Evolutionary conservation across 805 yeast genomes (phyloP).

Genomic region (Saccharomycopsis oosterbeekiorum): DNA sequence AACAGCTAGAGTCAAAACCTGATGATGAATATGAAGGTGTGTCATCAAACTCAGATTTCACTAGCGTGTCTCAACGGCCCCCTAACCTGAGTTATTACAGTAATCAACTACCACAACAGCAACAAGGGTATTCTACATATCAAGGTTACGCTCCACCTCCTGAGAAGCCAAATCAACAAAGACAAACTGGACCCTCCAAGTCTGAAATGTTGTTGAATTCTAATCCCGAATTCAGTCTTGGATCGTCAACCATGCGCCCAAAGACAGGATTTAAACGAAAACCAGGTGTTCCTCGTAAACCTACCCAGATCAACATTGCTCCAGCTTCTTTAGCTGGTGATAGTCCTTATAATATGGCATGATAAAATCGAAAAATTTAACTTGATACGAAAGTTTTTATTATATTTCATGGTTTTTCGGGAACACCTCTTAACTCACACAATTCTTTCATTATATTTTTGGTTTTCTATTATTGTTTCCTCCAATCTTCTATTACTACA

Average conservation of each 20-base stretch:
- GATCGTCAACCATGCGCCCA: slow-evolving; percentile 15
- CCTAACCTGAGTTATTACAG: slow-evolving; percentile 46
- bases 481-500: not conserved
- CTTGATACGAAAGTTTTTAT: not conserved
- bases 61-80: slow-evolving; percentile 72
- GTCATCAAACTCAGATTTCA: slow-evolving; percentile 48
- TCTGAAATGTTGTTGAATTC: slow-evolving; percentile 36
- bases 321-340: slow-evolving; percentile 33
- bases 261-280: slow-evolving; percentile 16
- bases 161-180: not conserved
- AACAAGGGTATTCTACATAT: slow-evolving; percentile 13
- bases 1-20: slow-evolving; percentile 18
- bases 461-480: not conserved
- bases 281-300: slow-evolving; percentile 29
- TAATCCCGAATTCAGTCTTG: slow-evolving; percentile 38
- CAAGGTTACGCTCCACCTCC: slow-evolving; percentile 21
- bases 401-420: too few relatives aligned
- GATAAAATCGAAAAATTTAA: slow-evolving; percentile 1
- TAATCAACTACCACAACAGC: slow-evolving; percentile 18
- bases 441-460: not conserved
- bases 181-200: slow-evolving; percentile 25
- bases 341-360: slow-evolving; percentile 37
- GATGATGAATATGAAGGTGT: slow-evolving; percentile 25
- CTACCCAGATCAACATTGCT: slow-evolving; percentile 26
- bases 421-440: not conserved